Conservation (phyloP, 345 rosid genomes). For the Ceriops zippeliana region DNA sequence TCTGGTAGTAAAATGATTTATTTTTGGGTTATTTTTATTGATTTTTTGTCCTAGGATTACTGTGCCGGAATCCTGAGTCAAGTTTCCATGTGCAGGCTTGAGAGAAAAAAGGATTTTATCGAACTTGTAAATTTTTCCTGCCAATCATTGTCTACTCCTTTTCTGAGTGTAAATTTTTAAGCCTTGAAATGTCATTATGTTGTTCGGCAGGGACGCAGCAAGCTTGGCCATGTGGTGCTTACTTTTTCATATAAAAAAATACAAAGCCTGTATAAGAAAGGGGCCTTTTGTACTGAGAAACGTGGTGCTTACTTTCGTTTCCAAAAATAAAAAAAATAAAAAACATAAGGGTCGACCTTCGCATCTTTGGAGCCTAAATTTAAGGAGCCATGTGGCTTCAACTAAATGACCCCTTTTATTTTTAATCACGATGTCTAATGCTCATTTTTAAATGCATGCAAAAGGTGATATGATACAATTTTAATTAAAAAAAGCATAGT, state of each 20-base stretch:
- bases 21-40: background rate
- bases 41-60: slow-evolving; percentile 15
- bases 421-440: background rate
- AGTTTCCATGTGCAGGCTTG: background rate
- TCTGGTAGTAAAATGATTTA: background rate
- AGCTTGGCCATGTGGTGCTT: no score
- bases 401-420: background rate
- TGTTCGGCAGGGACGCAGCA: background rate
- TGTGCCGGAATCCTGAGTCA: slow-evolving; percentile 10
- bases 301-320: no score
- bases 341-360: background rate
- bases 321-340: no score
- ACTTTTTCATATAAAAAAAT: no score
- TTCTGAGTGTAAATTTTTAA: background rate
- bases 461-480: no score
- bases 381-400: background rate
- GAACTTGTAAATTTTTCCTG: background rate
- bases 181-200: background rate
- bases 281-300: no score
- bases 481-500: no score
- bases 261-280: no score
- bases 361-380: background rate
- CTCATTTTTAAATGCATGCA: no score
- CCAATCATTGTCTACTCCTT: background rate
- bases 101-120: background rate